A percentile compares a stretch with the other conserved stretches of the same genome.
phyloP scores from a whole-genome alignment of 2,329 filamentous ascomycete genomes.

The Fusarium oxysporum region DNA sequence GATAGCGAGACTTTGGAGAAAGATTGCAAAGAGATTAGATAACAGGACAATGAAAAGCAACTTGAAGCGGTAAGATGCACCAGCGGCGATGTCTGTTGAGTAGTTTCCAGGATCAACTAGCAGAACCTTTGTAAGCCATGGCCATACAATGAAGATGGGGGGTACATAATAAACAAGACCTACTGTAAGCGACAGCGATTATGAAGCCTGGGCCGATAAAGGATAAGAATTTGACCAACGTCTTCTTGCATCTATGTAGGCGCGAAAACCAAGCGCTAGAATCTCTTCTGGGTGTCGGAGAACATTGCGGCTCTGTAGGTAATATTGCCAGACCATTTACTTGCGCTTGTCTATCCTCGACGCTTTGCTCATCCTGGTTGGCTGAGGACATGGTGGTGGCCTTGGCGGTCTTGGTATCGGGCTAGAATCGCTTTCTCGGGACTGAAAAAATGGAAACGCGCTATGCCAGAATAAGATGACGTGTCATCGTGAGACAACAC shows the following conservation, averaged over 20 bases:
- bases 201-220: conserved; percentile 12
- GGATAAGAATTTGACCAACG: background rate
- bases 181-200: conserved; percentile 10
- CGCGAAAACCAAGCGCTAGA: fast-evolving
- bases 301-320: background rate
- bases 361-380: background rate
- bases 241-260: background rate
- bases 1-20: conserved; percentile 75
- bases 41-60: conserved; percentile 3
- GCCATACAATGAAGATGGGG: no score
- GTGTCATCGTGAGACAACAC: background rate
- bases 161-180: background rate
- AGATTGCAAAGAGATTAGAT: conserved; percentile 72
- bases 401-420: background rate
- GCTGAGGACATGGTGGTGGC: background rate
- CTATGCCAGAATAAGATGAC: background rate
- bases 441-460: background rate
- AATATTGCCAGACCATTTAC: fast-evolving
- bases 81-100: conserved; percentile 7
- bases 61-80: conserved; percentile 5
- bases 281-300: fast-evolving
- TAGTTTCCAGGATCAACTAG: conserved; percentile 17
- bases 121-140: fast-evolving
- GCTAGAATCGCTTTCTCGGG: background rate
- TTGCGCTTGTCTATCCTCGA: fast-evolving